Evolutionary conservation across 306 rosid species (phyloP), one percentile per base, ranked within the genome.

Genomic region (Datisca glomerata): DNA sequence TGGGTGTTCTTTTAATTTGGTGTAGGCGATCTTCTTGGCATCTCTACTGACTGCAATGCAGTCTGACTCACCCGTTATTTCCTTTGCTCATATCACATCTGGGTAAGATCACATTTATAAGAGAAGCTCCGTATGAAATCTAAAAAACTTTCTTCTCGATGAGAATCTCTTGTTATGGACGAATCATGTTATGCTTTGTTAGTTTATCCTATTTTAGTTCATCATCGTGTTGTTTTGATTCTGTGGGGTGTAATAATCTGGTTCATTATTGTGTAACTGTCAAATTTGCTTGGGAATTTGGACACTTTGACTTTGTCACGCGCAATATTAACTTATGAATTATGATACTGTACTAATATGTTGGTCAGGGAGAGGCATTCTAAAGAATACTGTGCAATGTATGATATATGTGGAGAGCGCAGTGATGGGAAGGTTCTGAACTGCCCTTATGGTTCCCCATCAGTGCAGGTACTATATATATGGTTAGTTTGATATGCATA

Each of bases 371-470:
- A 59, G 51, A 65, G 32, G 19, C 93, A 87, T 60, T 65, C 85
- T 23, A 21, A 48, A 55, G 93, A 74, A 51, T 87, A 76, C 68
- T 87, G 97, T 72, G 89, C 97, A 31, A 87, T 87, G 97, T 87
- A 79, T 68, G 93, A 63, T 73, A 76, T 83, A 37, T 87, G 97
- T 43, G 97, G 89, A 41, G 73, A 75, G 45, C 78, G 93, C 43
- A 74, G 80, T 29, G 97, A 87, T 33, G 94, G 93, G 25, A 87
- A 83, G 67, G 83, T 68, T 47, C 56, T 87, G 57, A 87, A 87
- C 52, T 87, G 97, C 59, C 97, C 97, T 9, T 79, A 87, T 49
- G 65, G 75, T 32, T 67, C 97, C 21, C 76, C 82, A 8, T 72
- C 94, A 9, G 86, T 87, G 12, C 72, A 74, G 93, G 96, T 80